Evolutionary conservation across 306 rosid species (phyloP), one percentile per base, ranked within the genome.

Genomic region (Pueraria montana): DNA sequence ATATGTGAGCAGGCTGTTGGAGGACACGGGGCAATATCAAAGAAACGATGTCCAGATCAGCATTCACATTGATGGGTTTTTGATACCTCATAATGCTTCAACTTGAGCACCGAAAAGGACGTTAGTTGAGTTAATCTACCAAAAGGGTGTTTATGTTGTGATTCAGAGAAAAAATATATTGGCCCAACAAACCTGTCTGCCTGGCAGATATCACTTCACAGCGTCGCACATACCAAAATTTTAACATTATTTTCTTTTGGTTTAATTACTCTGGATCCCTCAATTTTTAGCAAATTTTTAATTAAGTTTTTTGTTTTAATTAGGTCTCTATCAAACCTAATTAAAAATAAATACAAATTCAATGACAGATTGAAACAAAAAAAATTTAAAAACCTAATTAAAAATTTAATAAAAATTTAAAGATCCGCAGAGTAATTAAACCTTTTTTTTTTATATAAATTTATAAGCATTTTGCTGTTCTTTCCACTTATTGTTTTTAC

Each of bases 21-120:
- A 67, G 50, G 38, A 36, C 72, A 65, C 72, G 72, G 49, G 72
- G 26, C 48, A 34, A 34, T 36, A 34, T n/a, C 48, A 36, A 12
- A 61, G 10, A 62, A 13, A 42, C 27, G 11, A 65, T 34, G 72
- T 34, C 72, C 26, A 17, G 13, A 65, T 65, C 72, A 3, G 45
- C n/a, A 30, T 64, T 65, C 46, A 34, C 26, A 38, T n/a, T 67
- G 4, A 65, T 67, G 30, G 8, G 9, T 11, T 67, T 67, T 67
- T 67, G 8, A 26, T 66, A 66, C 30, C 72, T 66, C 71, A 64
- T 8, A 8, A 63, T 0, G 46, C 71, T 30, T 27, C 48, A 34
- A 32, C 5, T 65, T 65, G 46, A 17, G 10, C 17, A n/a, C 27
- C 72, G 3, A 20, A 67, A 63, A 68, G 30, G 27, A 32, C 5